Base-by-base conservation (phyloP, 768 basidiomycete genomes). In the Trametes gibbosa region DNA sequence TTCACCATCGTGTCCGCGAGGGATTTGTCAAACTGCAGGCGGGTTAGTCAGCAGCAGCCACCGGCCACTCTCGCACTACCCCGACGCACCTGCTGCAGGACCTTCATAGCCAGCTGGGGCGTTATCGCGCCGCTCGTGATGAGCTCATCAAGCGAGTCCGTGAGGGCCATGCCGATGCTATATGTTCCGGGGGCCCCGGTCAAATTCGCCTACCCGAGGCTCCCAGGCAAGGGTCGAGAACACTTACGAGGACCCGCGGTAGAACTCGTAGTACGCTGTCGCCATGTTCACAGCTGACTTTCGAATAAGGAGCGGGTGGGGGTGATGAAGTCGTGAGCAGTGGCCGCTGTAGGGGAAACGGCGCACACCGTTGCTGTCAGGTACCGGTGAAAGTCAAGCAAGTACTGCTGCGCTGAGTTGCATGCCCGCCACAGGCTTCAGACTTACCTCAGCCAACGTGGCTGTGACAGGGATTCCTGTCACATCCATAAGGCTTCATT, bases 71-170 rank as follows among this genome's bases (percentile, higher is more conserved):
- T n/a, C 27, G 3, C n/a, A 1, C 27, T 6, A 17, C 17, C 34
- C 29, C 35, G 4, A 39, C 63, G 63, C 66, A 97, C 96, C 91
- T 98, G 96, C 70, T 90, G 89, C 58, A 98, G 75, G n/a, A 97
- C 93, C 74, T 96, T 92, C 89, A 98, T 93, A n/a, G 96, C 97
- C 65, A 98, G 74, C 76, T 98, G 96, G 13, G 96, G 96, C 19
- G 95, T 96, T 68, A 99, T 99, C 50, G 92, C 86, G 2, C 96
- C 96, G 69, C 89, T 90, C 46, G 95, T 96, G 68, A 99, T 98
- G 65, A 99, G 84, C 76, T 98, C 96, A 76, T 99, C 97, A 67
- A 99, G 84, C 64, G 96, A 95, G 78, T 99, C 97, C 14, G 95
- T 96, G 51, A 99, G 81, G 52, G 96, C 94, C 83, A 95, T 92